phyloP scores from a whole-genome alignment of 345 rosid genomes.

The Salix udensis region DNA sequence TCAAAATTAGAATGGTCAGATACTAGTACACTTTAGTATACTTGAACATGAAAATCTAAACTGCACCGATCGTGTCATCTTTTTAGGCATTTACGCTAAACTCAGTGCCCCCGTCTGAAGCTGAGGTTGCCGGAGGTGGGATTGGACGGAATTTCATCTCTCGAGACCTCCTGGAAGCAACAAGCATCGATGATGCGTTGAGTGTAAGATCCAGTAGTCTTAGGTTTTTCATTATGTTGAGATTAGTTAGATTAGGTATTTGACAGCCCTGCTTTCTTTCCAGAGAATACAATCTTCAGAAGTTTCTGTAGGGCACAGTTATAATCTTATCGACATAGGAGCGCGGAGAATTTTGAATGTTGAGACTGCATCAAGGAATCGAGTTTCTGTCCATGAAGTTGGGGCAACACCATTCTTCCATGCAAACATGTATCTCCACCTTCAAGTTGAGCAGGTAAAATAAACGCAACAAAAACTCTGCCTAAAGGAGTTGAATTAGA shows the following conservation, averaged over 20 bases:
- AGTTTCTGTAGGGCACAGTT: constrained; percentile 56
- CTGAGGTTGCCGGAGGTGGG: constrained; percentile 42
- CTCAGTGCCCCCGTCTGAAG: constrained; percentile 50
- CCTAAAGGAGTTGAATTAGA: too few species aligned
- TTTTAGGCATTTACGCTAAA: constrained; percentile 51
- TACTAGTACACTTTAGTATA: neutral
- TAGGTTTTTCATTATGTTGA: neutral
- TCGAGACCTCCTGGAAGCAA: constrained; percentile 56
- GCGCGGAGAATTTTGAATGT: constrained; percentile 39
- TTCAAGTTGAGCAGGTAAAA: constrained; percentile 48
- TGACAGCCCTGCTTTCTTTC: constrained; percentile 8
- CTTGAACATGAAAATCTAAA: neutral
- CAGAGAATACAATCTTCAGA: constrained; percentile 44
- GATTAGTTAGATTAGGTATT: neutral
- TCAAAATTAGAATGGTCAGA: too few species aligned
- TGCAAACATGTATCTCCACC: constrained; percentile 66
- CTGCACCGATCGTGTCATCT: neutral
- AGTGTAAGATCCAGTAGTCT: constrained; percentile 22
- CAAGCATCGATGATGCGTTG: constrained; percentile 41
- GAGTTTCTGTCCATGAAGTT: constrained; percentile 46
- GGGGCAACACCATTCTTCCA: constrained; percentile 49
- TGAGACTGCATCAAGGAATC: constrained; percentile 51
- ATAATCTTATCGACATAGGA: constrained; percentile 42
- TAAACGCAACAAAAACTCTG: neutral
- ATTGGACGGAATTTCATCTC: constrained; percentile 55